A percentile compares a stretch with the other conserved stretches of the same genome.
Conservation (phyloP, 1,139 yeast species). For the Zygosaccharomyces pseudobailii region DNA sequence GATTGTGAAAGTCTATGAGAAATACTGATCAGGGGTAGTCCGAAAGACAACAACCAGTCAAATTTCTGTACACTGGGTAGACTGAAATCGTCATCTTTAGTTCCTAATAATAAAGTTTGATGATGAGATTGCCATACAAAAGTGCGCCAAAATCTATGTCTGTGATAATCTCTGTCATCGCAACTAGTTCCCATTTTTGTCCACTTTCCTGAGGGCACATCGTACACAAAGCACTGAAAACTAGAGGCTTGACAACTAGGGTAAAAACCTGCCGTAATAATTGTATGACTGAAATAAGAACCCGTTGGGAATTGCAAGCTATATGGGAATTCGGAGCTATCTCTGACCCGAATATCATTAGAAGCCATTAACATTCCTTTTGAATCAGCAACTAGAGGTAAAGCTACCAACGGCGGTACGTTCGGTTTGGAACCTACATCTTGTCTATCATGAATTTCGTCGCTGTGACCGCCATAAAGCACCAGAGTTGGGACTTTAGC, state of each 20-base stretch:
- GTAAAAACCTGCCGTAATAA: slow-evolving; percentile 56
- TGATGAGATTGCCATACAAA: slow-evolving; percentile 76
- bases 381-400: slow-evolving; percentile 32
- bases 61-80: slow-evolving; percentile 56
- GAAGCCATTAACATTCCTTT: slow-evolving; percentile 30
- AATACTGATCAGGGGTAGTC: slow-evolving; percentile 61
- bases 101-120: slow-evolving; percentile 54
- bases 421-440: background rate
- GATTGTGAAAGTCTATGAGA: slow-evolving; percentile 32
- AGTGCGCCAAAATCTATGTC: slow-evolving; percentile 62
- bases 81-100: slow-evolving; percentile 42
- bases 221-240: slow-evolving; percentile 54
- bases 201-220: slow-evolving; percentile 62
- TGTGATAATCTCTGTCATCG: slow-evolving; percentile 46
- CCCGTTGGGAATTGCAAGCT: slow-evolving; percentile 53
- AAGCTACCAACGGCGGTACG: slow-evolving; percentile 30
- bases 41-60: slow-evolving; percentile 53
- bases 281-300: slow-evolving; percentile 59
- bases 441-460: slow-evolving; percentile 2
- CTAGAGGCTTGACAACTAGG: slow-evolving; percentile 38
- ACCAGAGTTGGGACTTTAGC: slow-evolving; percentile 30
- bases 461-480: slow-evolving; percentile 19
- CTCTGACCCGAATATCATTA: slow-evolving; percentile 13
- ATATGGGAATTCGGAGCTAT: slow-evolving; percentile 20
- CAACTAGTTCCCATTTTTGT: slow-evolving; percentile 55